phyloP scores from a whole-genome alignment of 352 stramenopile genomes.

The Blastocystis sp. region DNA sequence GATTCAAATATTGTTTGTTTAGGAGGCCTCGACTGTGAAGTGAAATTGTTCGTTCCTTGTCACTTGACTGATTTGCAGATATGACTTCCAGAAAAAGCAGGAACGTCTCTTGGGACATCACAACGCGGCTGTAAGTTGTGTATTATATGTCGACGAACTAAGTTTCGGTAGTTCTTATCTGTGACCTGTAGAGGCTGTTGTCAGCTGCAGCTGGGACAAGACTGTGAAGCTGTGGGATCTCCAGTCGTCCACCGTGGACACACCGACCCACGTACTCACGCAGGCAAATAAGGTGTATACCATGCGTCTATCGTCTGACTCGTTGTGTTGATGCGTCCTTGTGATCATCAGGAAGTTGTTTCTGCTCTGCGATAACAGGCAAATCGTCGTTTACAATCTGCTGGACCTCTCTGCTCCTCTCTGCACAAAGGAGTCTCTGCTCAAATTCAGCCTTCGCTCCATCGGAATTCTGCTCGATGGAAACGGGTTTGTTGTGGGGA shows the following conservation, averaged over 20 bases:
- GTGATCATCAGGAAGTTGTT: slow-evolving; percentile 47
- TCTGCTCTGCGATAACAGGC: slow-evolving; percentile 44
- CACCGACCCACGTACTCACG: slow-evolving; percentile 29
- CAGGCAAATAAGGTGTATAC: slow-evolving; percentile 73
- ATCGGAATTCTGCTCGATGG: slow-evolving; percentile 70
- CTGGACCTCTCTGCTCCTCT: slow-evolving; percentile 71
- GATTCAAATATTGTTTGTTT: slow-evolving; percentile 72
- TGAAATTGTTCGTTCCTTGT: slow-evolving; percentile 12
- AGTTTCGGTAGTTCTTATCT: not conserved
- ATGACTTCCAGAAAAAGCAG: slow-evolving; percentile 55
- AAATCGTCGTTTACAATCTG: slow-evolving; percentile 77
- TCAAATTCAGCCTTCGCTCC: slow-evolving; percentile 85
- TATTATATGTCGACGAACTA: slow-evolving; percentile 60
- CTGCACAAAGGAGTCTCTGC: slow-evolving; percentile 72
- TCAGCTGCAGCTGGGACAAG: slow-evolving; percentile 45
- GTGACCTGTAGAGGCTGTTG: not conserved
- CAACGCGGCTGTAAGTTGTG: slow-evolving; percentile 66
- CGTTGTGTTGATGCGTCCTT: slow-evolving; percentile 67
- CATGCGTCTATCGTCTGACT: slow-evolving; percentile 67
- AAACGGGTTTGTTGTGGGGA: slow-evolving; percentile 80
- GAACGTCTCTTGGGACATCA: slow-evolving; percentile 63
- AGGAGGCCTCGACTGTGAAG: slow-evolving; percentile 72
- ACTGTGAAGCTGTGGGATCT: slow-evolving; percentile 55
- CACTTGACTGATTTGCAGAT: not conserved
- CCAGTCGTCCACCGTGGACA: not conserved